Base-by-base conservation (phyloP, 2,329 filamentous ascomycete genomes). In the Akanthomyces muscarius region DNA sequence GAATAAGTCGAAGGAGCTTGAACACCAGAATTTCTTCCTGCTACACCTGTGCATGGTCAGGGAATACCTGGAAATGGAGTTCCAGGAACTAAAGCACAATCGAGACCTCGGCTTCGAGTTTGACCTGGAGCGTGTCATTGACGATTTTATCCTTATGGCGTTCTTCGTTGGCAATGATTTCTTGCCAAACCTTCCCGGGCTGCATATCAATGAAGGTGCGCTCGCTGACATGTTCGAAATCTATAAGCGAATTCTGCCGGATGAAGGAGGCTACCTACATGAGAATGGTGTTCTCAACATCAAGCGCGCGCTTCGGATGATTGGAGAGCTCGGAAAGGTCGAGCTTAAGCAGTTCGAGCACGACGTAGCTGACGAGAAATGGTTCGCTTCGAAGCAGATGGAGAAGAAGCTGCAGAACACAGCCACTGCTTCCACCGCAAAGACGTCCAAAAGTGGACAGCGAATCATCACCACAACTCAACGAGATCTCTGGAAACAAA, bases 121-220 rank as follows among this genome's bases (percentile, higher is more conserved):
- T 73, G 90, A 99, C 72, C 89, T 99, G 83, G 95, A 99, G 80
- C 87, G 90, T 67, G 87, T 99, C 72, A 98, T 99, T 78, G 95
- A 99, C 74, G 95, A 99, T 81, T 99, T 99, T 76, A 98, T 99
- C 73, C 85, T 99, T 65, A 97, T 99, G 92, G 94, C 93, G 54
- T 99, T 99, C 80, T 99, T 99, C 76, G 92, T 99, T 71, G 95
- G 95, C 73, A 99, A 99, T 77, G 95, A 99, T 84, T 99, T 99
- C 79, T 84, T 99, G 75, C 95, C 95, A 3, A 97, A 99, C 77
- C 82, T 99, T 64, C 96, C 96, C 5, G 91, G 96, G 72, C 79
- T 99, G 67, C 95, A 99, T 77, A 99, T 99, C 77, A 99, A 99
- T 76, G 96, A 99, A 77, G 96, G 95, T 67, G 95, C 96, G 25